Base-by-base conservation (phyloP, 1,284 basidiomycete species). In the Naganishia cerealis region DNA sequence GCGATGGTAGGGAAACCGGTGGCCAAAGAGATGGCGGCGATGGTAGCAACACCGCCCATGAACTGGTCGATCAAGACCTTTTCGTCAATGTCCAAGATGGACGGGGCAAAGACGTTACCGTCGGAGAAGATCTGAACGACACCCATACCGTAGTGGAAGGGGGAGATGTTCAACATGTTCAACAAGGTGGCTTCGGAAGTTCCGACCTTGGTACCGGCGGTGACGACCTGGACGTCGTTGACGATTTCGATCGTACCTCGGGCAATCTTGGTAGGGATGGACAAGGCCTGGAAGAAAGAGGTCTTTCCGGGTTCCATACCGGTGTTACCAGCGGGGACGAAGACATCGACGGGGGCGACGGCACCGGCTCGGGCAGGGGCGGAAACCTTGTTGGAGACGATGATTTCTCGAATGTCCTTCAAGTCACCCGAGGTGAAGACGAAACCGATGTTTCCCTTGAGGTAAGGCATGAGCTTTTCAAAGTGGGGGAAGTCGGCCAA, bases 161-260 rank as follows among this genome's bases (percentile, higher is more conserved):
- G 92, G 67, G 92, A 94, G 81, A 94, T 93, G 88, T 95, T 95
- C 81, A 99, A 84, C 96, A 99, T 96, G 90, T 99, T 99, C 73
- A 99, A 85, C 76, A 99, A 86, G 71, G 94, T 94, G 70, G 96
- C 95, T 84, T 99, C 95, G 82, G 95, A 99, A 24, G 90, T 81
- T 75, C 96, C 96, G 81, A 99, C 95, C 86, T 92, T 92, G 75
- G 86, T 89, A 75, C 94, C 94, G 69, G 88, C 91, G 63, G 84
- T 83, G 76, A 99, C 92, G 84, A 99, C 94, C 85, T 96, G 89
- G 80, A 99, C 90, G 80, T 98, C 95, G 73, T 88, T 88, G 72
- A 97, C 93, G 81, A 99, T 99, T 90, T 99, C 95, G 79, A 99
- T 99, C 68, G 96, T 99, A 87, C 95, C 95, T 90, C 95, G 91